Conservation (phyloP, 1,139 yeast species). For the Protomyces macrosporus region DNA sequence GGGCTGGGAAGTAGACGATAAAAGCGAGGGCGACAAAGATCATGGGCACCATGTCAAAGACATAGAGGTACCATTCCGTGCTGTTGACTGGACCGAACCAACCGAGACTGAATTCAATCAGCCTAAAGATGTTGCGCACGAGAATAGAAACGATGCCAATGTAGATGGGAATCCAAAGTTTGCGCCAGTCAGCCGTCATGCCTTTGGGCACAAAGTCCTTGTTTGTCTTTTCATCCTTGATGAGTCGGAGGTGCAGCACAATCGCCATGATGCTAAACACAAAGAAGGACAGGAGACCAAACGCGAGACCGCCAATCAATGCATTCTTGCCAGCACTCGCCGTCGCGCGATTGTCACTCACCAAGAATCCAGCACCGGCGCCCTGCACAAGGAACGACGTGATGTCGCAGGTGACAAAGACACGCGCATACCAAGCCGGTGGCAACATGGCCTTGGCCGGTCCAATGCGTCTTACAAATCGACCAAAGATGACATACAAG, state of each 20-base stretch:
- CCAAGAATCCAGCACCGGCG: conserved; percentile 46
- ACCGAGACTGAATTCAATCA: conserved; percentile 44
- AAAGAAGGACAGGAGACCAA: conserved; percentile 43
- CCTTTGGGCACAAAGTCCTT: neutral
- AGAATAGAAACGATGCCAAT: conserved; percentile 40
- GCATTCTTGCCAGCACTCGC: conserved; percentile 31
- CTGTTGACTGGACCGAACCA: conserved; percentile 39
- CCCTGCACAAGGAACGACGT: conserved; percentile 44
- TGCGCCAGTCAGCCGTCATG: conserved; percentile 8
- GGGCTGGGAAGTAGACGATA: conserved; percentile 14
- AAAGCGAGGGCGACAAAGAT: conserved; percentile 12
- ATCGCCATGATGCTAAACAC: conserved; percentile 35
- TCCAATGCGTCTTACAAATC: conserved; percentile 9
- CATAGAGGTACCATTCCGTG: conserved; percentile 43
- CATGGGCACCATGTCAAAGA: conserved; percentile 39
- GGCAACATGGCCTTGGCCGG: neutral
- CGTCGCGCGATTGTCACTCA: neutral
- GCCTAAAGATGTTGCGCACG: conserved; percentile 44
- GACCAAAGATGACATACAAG: conserved; percentile 16
- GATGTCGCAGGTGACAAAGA: conserved; percentile 47
- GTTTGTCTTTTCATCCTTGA: neutral
- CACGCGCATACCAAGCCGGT: conserved; percentile 1
- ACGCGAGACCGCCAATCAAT: conserved; percentile 35
- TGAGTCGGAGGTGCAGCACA: conserved; percentile 21
- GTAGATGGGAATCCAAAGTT: conserved; percentile 34